Base-by-base conservation (phyloP, 2,329 filamentous ascomycete genomes). In the Aspergillus niger region DNA sequence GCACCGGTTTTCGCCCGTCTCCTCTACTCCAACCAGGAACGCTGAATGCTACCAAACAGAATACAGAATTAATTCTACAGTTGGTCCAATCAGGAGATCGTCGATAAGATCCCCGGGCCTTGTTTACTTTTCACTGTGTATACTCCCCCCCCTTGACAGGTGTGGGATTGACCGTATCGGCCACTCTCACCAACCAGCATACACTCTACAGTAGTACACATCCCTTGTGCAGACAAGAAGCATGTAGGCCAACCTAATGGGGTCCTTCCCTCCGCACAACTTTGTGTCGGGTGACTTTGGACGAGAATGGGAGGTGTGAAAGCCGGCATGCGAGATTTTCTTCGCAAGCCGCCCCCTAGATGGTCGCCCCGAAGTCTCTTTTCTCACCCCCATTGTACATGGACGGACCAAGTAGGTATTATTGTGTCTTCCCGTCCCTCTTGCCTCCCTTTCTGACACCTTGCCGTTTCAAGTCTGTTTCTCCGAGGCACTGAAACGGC, bases 391-490 rank as follows among this genome's bases (percentile, higher is more conserved):
- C 15, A 22, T 13, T 30, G 22, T n/a, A 8, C 13, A 30, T 28
- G 38, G 28, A 48, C 20, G 39, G 57, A 38, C 48, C 32, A 36
- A 13, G 32, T 20, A 20, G 20, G 20, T 13, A 36, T 36, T 36
- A 36, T 36, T 36, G 32, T 47, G 26, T 8, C 49, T 55, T 39
- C 51, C 49, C 39, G 36, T 57, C 55, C 39, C 30, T 24, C 28
- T 56, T 55, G 32, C 39, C 55, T 58, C 30, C 49, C 38, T 17
- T 55, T 55, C 41, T 62, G 52, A 48, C 48, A 53, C 53, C 60
- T 59, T 60, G 47, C 63, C 56, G 62, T 63, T 64, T 65, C 63
- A 62, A 44, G 58, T 41, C 30, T 36, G 39, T 54, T 59, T 60
- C 53, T 64, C 60, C 59, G 58, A 43, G 17, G 30, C 22, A 54